phyloP scores from a whole-genome alignment of 768 basidiomycete genomes.

The Pulveroboletus ravenelii region DNA sequence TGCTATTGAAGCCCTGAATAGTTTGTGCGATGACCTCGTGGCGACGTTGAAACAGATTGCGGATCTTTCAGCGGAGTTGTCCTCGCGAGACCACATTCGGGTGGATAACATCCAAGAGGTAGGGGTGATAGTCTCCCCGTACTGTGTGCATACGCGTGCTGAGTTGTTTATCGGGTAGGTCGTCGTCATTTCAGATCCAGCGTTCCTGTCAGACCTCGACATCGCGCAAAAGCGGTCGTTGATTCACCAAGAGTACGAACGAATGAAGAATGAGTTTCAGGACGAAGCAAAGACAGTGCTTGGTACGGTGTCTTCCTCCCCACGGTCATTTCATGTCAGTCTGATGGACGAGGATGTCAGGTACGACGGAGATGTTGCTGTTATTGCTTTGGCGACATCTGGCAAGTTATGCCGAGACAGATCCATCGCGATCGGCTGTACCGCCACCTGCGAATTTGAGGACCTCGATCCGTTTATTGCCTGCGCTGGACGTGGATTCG shows the following conservation, averaged over 20 bases:
- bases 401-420: conserved; percentile 50
- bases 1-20: conserved; percentile 60
- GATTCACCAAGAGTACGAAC: conserved; percentile 58
- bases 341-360: conserved; percentile 30
- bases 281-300: conserved; percentile 51
- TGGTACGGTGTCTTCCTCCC: conserved; percentile 31
- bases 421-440: conserved; percentile 11
- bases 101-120: conserved; percentile 73
- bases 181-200: conserved; percentile 45
- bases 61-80: conserved; percentile 65
- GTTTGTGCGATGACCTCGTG: conserved; percentile 57
- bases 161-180: conserved; percentile 34
- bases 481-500: conserved; percentile 50
- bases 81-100: conserved; percentile 63
- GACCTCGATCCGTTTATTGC: conserved; percentile 50
- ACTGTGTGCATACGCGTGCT: background rate
- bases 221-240: conserved; percentile 63
- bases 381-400: conserved; percentile 80
- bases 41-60: conserved; percentile 60
- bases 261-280: conserved; percentile 37
- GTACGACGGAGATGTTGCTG: conserved; percentile 71
- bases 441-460: conserved; percentile 33
- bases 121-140: conserved; percentile 6
- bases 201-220: conserved; percentile 62
- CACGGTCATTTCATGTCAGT: background rate